Conservation (phyloP, 495 filamentous ascomycete genomes). For the Margaritispora aquatica region DNA sequence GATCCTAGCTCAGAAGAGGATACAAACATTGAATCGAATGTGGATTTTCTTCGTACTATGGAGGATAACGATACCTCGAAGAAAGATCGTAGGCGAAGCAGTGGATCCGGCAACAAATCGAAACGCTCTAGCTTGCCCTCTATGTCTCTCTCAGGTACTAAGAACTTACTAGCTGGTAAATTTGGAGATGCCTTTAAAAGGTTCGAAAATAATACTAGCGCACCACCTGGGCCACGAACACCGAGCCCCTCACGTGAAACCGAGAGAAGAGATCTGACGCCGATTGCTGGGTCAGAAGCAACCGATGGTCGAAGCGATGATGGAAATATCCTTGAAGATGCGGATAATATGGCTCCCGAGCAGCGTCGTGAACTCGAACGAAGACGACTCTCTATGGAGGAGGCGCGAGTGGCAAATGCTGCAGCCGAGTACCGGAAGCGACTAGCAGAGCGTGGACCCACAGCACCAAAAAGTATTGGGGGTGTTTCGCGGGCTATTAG, state of each 20-base stretch:
- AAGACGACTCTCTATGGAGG: constrained; percentile 76
- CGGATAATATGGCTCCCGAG: constrained; percentile 74
- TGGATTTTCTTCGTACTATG: constrained; percentile 80
- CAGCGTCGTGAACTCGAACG: constrained; percentile 88
- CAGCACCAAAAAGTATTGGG: constrained; percentile 42
- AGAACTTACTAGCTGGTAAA: constrained; percentile 79
- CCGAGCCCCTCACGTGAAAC: constrained; percentile 49
- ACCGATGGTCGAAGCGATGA: constrained; percentile 66
- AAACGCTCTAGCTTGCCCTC: constrained; percentile 82
- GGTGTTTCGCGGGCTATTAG: constrained; percentile 63
- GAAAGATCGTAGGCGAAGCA: constrained; percentile 64
- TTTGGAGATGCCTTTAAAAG: constrained; percentile 95
- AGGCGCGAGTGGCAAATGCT: constrained; percentile 83
- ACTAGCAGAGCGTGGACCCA: constrained; percentile 54
- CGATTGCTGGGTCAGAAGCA: constrained; percentile 71
- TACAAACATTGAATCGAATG: constrained; percentile 71
- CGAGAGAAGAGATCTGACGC: constrained; percentile 53
- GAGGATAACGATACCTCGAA: constrained; percentile 66
- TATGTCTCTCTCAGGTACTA: constrained; percentile 51
- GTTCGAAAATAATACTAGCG: constrained; percentile 64
- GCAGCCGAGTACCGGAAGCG: constrained; percentile 85
- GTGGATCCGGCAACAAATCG: constrained; percentile 55
- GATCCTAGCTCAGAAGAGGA: constrained; percentile 46
- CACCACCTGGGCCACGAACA: constrained; percentile 37
- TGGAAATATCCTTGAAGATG: constrained; percentile 48